Base-by-base conservation (phyloP, 257 asterid genomes). In the Nicotiana tabacum region DNA sequence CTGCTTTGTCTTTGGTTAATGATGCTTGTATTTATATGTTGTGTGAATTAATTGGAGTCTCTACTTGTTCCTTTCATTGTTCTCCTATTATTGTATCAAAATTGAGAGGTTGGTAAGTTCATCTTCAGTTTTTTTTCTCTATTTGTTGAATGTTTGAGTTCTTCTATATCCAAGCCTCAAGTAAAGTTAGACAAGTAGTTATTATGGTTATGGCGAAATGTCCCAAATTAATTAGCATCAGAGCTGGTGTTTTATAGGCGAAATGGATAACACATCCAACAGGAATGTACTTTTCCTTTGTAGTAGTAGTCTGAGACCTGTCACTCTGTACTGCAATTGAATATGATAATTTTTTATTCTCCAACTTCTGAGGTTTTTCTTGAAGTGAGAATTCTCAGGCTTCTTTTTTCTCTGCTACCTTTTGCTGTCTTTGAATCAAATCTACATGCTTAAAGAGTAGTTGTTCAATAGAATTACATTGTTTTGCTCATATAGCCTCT, bases 401-500 rank as follows among this genome's bases (percentile, higher is more conserved):
- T 53, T 74, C 80, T 74, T 21, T 24, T 46, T 43, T 24, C 43
- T 74, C 43, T 48, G 39, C 62, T 48, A 27, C 15, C 27, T 74
- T 48, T 27, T 74, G 32, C 60, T 70, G 78, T 46, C 62, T 27
- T 7, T 2, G 35, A 70, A 70, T 69, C 4, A n/a, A 37, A 37
- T 70, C 17, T 21, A 46, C 60, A 72, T 72, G 79, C 79, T 72
- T 24, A 55, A 72, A 43, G 79, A 46, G 61, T 72, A 72, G 13
- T 46, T 46, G 13, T 72, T 72, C 61, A 46, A 46, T 24, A 46
- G 39, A 48, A 7, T 74, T 24, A 48, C 24, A 46, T 13, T 48
- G 79, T 74, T 32, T 53, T 74, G 61, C 39, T 74, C 80, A 74
- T 48, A 48, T 74, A 48, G 62, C 39, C 80, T 74, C 24, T 48